phyloP scores from a whole-genome alignment of 306 rosid species.

The Rosa rugosa region DNA sequence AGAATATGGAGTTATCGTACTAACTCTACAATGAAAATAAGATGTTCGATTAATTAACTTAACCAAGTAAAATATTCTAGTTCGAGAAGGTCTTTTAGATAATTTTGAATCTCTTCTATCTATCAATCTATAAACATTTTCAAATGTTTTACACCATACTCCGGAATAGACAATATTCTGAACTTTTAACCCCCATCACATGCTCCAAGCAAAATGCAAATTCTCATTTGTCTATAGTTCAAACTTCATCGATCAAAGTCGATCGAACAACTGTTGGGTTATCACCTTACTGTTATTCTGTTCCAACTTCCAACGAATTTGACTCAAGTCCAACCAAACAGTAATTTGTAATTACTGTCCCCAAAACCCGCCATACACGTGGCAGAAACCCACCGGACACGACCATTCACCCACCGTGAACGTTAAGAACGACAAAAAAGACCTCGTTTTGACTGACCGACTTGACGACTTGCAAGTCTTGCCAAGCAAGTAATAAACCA shows the following conservation, averaged over 20 bases:
- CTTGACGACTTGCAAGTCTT: not conserved
- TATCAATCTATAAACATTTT: too few relatives aligned
- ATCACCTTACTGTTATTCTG: not conserved
- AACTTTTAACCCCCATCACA: too few relatives aligned
- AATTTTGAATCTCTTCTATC: too few relatives aligned
- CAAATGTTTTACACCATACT: too few relatives aligned
- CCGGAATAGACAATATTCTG: too few relatives aligned
- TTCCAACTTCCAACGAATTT: not conserved
- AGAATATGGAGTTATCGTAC: too few relatives aligned
- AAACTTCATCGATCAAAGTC: not conserved
- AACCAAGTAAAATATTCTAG: too few relatives aligned
- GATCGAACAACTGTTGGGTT: not conserved
- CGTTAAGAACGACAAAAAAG: not conserved
- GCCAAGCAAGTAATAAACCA: not conserved
- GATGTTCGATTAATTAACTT: too few relatives aligned
- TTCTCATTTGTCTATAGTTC: not conserved
- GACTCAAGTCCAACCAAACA: not conserved
- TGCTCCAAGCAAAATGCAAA: too few relatives aligned
- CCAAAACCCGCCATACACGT: not conserved
- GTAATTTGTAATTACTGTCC: not conserved
- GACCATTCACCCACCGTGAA: too few relatives aligned
- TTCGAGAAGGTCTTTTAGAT: too few relatives aligned
- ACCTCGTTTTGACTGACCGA: not conserved
- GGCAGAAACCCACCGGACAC: not conserved
- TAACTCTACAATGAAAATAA: too few relatives aligned